Conservation (phyloP, 345 rosid species). For the Clarkia xantiana region DNA sequence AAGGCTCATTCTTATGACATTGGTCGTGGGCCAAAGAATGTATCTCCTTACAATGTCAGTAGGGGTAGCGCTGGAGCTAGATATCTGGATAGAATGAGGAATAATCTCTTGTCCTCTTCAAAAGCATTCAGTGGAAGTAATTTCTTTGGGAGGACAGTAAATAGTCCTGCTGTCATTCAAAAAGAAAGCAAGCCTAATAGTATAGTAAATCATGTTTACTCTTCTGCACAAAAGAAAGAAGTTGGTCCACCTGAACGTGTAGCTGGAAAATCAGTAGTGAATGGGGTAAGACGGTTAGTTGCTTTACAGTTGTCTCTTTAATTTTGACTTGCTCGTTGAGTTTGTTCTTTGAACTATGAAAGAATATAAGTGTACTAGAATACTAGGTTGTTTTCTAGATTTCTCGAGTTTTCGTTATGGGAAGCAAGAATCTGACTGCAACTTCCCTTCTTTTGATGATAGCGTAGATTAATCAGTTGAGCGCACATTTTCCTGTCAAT, state of each 20-base stretch:
- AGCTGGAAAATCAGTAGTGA: slow-evolving; percentile 23
- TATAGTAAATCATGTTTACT: slow-evolving; percentile 35
- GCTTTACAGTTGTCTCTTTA: background rate
- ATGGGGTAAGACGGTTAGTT: slow-evolving; percentile 17
- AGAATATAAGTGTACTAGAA: too few relatives aligned
- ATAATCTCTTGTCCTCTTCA: slow-evolving; percentile 71
- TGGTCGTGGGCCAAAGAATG: slow-evolving; percentile 28
- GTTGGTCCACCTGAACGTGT: slow-evolving; percentile 30
- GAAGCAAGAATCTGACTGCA: too few relatives aligned
- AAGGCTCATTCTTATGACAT: slow-evolving; percentile 14
- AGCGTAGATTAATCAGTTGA: too few relatives aligned
- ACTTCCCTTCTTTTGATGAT: too few relatives aligned
- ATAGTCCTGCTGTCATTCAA: slow-evolving; percentile 17
- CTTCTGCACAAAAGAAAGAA: slow-evolving; percentile 40
- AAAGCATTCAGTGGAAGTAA: slow-evolving; percentile 65
- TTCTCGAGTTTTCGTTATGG: too few relatives aligned
- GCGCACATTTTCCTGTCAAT: too few relatives aligned
- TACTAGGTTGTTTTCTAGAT: too few relatives aligned
- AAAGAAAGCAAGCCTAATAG: slow-evolving; percentile 23
- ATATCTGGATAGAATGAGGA: slow-evolving; percentile 82
- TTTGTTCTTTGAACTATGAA: too few relatives aligned
- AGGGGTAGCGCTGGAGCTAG: slow-evolving; percentile 46
- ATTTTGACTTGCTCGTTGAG: background rate
- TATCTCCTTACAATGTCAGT: slow-evolving; percentile 28
- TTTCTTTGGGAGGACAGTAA: slow-evolving; percentile 64